Conservation (phyloP, 2,329 filamentous ascomycete species). For the Drechslerella coelobrocha region DNA sequence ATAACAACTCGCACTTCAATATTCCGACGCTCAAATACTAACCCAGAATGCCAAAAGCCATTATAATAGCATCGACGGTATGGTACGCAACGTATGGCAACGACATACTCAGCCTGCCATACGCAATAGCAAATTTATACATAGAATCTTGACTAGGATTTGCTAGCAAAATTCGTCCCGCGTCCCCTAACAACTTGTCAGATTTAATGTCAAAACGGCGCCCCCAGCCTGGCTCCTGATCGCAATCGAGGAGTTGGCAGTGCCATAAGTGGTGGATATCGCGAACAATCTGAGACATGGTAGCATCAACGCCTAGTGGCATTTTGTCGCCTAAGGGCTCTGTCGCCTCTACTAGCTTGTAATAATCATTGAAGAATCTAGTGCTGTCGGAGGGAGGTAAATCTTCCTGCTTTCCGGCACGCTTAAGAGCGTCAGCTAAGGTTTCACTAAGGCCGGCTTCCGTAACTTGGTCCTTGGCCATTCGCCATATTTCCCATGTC, state of each 20-base stretch:
- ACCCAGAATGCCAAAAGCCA: not conserved
- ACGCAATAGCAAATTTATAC: conserved; percentile 1
- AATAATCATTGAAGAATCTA: not conserved
- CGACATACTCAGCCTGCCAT: not conserved
- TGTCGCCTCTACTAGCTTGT: not conserved
- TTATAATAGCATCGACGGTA: not conserved
- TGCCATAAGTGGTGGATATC: not conserved
- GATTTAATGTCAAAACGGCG: not conserved
- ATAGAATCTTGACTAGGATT: not conserved
- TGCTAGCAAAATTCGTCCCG: not conserved
- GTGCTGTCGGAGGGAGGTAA: not conserved
- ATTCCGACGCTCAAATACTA: too few relatives aligned
- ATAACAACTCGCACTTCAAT: too few relatives aligned
- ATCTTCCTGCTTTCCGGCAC: not conserved
- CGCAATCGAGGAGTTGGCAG: not conserved
- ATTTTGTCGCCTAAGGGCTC: not conserved
- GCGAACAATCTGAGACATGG: not conserved
- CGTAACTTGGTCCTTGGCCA: not conserved
- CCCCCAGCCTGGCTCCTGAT: not conserved
- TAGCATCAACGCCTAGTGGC: not conserved
- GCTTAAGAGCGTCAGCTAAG: not conserved
- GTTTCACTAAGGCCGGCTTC: not conserved
- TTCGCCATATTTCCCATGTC: not conserved
- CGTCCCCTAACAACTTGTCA: not conserved
- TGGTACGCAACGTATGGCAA: not conserved